Conservation (phyloP, 1,284 basidiomycete species). For the Cutaneotrichosporon arboriforme region DNA sequence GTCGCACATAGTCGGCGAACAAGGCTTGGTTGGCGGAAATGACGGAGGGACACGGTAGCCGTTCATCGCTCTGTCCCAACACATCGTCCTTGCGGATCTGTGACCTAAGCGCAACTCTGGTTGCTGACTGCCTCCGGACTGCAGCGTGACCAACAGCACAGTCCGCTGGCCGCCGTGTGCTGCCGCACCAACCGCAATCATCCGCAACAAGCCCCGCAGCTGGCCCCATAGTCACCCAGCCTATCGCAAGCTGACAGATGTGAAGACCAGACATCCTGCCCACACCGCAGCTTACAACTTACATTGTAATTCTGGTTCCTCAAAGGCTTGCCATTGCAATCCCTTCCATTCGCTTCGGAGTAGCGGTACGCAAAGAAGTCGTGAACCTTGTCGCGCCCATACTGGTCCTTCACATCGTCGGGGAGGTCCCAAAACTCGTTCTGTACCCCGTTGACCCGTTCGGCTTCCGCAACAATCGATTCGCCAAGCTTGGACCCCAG, state of each 20-base stretch:
- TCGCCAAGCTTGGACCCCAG: conserved; percentile 22
- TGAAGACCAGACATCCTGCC: too few relatives aligned
- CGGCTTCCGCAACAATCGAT: conserved; percentile 18
- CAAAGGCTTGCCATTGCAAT: conserved; percentile 10
- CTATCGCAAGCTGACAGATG: too few relatives aligned
- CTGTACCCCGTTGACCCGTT: conserved; percentile 23
- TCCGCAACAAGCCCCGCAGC: not conserved
- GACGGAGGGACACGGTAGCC: conserved; percentile 16
- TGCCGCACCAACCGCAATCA: too few relatives aligned
- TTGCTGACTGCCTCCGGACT: too few relatives aligned
- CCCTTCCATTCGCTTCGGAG: conserved; percentile 9
- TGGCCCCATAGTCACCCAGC: not conserved
- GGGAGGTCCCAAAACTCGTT: conserved; percentile 24
- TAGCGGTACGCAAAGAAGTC: conserved; percentile 26
- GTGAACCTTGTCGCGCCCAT: conserved; percentile 17
- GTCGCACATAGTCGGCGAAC: conserved; percentile 17
- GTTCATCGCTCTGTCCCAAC: conserved; percentile 15
- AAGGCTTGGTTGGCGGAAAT: conserved; percentile 16
- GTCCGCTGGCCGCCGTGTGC: not conserved
- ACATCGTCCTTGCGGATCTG: conserved; percentile 31
- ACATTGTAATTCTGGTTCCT: conserved; percentile 28
- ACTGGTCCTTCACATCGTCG: conserved; percentile 25
- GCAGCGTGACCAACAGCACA: too few relatives aligned
- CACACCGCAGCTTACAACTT: too few relatives aligned
- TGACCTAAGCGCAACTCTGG: not conserved